Evolutionary conservation across 139 green algal genomes (phyloP), one percentile per base, ranked within the genome.

Genomic region (Haematococcus lacustris): DNA sequence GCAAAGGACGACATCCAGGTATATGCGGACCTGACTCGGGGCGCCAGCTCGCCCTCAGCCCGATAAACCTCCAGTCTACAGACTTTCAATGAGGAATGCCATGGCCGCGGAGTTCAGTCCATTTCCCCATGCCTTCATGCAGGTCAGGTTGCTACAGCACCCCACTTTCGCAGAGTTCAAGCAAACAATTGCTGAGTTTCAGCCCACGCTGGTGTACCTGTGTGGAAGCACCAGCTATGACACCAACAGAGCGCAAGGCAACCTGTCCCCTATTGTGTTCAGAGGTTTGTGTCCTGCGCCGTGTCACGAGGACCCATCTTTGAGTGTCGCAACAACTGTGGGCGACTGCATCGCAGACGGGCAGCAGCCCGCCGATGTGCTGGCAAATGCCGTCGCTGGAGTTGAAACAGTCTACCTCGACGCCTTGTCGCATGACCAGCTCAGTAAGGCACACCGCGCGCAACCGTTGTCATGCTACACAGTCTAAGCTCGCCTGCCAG

Each of bases 141-240:
- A 92, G 87, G 81, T 92, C 25, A 78, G 77, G 26, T 23, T 88
- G 2, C 57, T 90, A 53, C 34, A 53, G 3, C 62, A 80, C 35
- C 82, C 82, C 4, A 83, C 51, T 2, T 63, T 88, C 33, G 47
- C 77, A 30, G 74, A 89, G 61, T 77, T 89, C 35, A 39, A 69
- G 28, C 51, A 65, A 1, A 50, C 73, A n/a, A 39, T 89, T 6
- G 40, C 77, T 35, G 64, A 51, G 2, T 80, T 74, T 53, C 71
- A 71, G 21, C 88, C 88, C 3, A 85, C 83, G 40, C 62, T 90
- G 37, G 38, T 93, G 26, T 93, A 92, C 71, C 72, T 86, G 13
- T 72, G 43, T 43, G 81, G 79, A 26, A 65, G 76, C 34, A 50
- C 74, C 13, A 59, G 25, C 28, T 60, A 69, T 39, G 61, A 66